phyloP scores from a whole-genome alignment of 371 early-diverging fungal genomes.

The Chytridium lagenaria region DNA sequence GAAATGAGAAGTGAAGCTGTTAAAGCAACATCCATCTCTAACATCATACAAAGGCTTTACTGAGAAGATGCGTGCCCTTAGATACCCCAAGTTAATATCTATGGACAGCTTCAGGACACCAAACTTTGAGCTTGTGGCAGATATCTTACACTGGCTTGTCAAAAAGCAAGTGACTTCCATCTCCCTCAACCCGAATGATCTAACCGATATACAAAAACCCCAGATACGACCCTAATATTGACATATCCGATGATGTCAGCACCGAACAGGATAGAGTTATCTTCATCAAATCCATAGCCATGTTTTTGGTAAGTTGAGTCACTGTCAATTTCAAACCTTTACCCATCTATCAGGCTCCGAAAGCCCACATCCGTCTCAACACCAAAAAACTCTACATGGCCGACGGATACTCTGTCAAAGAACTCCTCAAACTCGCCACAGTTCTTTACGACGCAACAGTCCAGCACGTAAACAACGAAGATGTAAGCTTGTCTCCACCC shows the following conservation, averaged over 20 bases:
- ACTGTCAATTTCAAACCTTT: neutral
- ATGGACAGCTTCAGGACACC: conserved; percentile 56
- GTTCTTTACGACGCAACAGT: conserved; percentile 46
- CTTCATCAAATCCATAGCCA: conserved; percentile 54
- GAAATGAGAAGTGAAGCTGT: conserved; percentile 34
- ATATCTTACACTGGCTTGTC: conserved; percentile 57
- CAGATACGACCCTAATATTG: conserved; percentile 51
- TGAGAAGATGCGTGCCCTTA: conserved; percentile 56
- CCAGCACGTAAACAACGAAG: conserved; percentile 15
- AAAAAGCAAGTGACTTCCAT: conserved; percentile 45
- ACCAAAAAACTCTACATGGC: conserved; percentile 58
- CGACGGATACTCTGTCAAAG: conserved; percentile 57
- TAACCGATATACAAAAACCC: neutral
- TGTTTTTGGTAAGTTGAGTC: conserved; percentile 49
- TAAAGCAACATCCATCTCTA: neutral
- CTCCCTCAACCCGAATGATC: neutral
- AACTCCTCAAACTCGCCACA: conserved; percentile 51
- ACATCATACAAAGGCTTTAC: conserved; percentile 41
- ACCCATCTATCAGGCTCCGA: conserved; percentile 36
- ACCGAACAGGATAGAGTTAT: conserved; percentile 55
- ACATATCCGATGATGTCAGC: conserved; percentile 39
- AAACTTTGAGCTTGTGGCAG: conserved; percentile 54
- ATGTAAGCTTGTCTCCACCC: conserved; percentile 22
- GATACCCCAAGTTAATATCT: conserved; percentile 54
- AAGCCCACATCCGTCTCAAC: conserved; percentile 56